phyloP scores from a whole-genome alignment of 75 land plant species.

The Cunninghamia lanceolata region DNA sequence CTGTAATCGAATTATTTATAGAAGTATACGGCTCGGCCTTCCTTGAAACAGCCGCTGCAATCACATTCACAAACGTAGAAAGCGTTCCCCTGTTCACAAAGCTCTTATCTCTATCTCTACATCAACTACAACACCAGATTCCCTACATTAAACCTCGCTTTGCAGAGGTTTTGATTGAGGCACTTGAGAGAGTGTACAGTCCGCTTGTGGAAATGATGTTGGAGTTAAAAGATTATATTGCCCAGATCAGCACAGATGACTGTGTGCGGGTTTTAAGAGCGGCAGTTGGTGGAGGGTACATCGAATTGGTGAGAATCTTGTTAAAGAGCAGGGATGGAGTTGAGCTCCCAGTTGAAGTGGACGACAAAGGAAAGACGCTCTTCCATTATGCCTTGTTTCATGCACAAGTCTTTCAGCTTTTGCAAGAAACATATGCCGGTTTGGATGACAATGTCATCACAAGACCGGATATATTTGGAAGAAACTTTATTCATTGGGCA shows the following conservation, averaged over 20 bases:
- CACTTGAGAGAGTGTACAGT: not conserved
- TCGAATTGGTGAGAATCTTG: not conserved
- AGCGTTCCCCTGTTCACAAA: not conserved
- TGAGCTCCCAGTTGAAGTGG: not conserved
- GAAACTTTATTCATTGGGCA: not conserved
- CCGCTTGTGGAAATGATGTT: not conserved
- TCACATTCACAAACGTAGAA: not conserved
- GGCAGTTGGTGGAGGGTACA: not conserved
- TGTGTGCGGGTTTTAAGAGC: not conserved
- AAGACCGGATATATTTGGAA: not conserved
- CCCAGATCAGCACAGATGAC: not conserved
- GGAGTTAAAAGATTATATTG: not conserved
- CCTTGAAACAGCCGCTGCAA: not conserved
- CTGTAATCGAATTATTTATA: not conserved
- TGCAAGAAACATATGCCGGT: not conserved
- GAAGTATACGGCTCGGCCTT: not conserved
- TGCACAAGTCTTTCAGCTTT: not conserved
- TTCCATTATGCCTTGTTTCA: not conserved
- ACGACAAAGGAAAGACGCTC: not conserved
- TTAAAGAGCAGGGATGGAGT: not conserved
- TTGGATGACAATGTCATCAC: not conserved
- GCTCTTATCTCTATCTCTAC: not conserved
- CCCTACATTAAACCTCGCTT: not conserved
- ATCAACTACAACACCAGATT: not conserved
- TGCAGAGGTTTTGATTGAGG: not conserved